A percentile compares a stretch with the other conserved stretches of the same genome.
Evolutionary conservation across 78 protist species (phyloP).

Genomic region (Dictyostelium firmibasis): DNA sequence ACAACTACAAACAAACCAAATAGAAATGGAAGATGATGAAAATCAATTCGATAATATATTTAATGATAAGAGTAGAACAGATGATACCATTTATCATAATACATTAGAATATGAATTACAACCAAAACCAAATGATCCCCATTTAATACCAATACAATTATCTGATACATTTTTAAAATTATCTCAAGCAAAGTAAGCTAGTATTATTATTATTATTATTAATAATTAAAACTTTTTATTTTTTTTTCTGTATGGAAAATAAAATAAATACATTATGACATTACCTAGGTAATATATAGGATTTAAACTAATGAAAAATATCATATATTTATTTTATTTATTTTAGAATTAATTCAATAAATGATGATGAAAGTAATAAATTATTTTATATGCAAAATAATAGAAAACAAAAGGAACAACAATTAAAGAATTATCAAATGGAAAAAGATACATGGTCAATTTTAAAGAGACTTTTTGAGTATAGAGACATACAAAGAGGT

Average conservation of each 20-base stretch:
- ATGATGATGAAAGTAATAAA: conserved; percentile 22
- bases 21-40: background rate
- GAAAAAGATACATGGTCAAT: conserved; percentile 72
- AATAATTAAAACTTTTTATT: too few relatives aligned
- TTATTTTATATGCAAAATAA: conserved; percentile 30
- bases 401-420: conserved; percentile 42
- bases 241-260: too few relatives aligned
- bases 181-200: conserved; percentile 33
- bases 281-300: too few relatives aligned
- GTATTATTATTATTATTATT: too few relatives aligned
- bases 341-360: conserved; percentile 23
- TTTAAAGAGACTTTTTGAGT: conserved; percentile 6
- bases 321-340: background rate
- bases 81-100: conserved; percentile 23
- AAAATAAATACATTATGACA: too few relatives aligned
- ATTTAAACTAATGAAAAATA: too few relatives aligned
- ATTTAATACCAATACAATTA: background rate
- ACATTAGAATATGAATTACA: conserved; percentile 15
- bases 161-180: background rate
- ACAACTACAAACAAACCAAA: background rate
- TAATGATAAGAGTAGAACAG: conserved; percentile 22
- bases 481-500: conserved; percentile 33
- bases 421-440: background rate
- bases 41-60: background rate
- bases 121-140: background rate